A percentile compares a stretch with the other conserved stretches of the same genome.
phyloP scores from a whole-genome alignment of 1,284 basidiomycete genomes.

The Sporisorium exsertum region DNA sequence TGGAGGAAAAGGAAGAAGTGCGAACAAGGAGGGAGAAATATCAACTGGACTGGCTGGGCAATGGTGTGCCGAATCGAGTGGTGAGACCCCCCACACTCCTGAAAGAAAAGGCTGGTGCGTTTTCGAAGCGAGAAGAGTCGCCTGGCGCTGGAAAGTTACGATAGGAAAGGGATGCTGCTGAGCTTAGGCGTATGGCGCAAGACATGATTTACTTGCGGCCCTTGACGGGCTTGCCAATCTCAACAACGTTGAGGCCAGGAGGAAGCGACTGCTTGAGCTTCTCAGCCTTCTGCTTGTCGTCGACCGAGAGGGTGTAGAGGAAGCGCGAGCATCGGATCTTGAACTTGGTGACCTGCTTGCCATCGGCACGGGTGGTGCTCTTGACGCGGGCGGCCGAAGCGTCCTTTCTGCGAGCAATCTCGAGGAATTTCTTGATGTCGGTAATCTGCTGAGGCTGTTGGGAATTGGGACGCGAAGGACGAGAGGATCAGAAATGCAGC shows the following conservation, averaged over 20 bases:
- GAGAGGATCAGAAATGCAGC: slow-evolving; percentile 27
- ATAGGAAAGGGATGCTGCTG: slow-evolving; percentile 2
- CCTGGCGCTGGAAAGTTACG: neutral
- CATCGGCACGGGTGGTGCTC: slow-evolving; percentile 84
- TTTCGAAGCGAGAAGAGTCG: slow-evolving; percentile 2
- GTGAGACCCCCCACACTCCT: neutral
- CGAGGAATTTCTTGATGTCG: slow-evolving; percentile 99
- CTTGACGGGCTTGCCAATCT: slow-evolving; percentile 57
- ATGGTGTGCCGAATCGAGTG: slow-evolving; percentile 1
- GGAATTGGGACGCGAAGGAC: neutral
- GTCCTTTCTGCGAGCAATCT: slow-evolving; percentile 86
- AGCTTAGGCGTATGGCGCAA: neutral
- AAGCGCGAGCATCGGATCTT: slow-evolving; percentile 97
- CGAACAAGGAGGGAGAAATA: neutral
- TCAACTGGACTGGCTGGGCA: neutral
- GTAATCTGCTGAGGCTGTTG: slow-evolving; percentile 92
- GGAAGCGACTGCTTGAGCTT: slow-evolving; percentile 96
- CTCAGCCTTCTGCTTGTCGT: slow-evolving; percentile 98
- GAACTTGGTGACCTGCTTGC: slow-evolving; percentile 86
- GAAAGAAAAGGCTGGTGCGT: slow-evolving; percentile 7
- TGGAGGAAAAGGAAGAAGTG: neutral
- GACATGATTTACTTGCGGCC: slow-evolving; percentile 47
- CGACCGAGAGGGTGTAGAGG: slow-evolving; percentile 95
- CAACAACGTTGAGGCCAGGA: slow-evolving; percentile 75
- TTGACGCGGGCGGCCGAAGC: slow-evolving; percentile 93